A percentile compares a stretch with the other conserved stretches of the same genome.
These are phyloP conservation scores for Arachis monticola DNA, from an alignment of 331 rosid species.

Conservation along the genomic window DNA sequence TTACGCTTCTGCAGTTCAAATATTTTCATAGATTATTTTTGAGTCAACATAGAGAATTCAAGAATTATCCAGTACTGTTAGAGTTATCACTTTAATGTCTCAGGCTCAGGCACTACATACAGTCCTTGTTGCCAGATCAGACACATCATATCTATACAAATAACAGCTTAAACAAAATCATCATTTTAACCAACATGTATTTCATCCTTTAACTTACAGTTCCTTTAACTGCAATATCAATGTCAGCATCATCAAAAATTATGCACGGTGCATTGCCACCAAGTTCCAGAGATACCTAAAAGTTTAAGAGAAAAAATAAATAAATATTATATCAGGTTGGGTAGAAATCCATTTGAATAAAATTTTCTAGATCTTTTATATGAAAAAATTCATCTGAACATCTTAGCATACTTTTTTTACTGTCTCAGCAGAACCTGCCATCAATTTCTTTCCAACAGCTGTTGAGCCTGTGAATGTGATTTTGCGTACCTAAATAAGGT, in stretches of 20 bases:
- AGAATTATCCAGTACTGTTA: conserved; percentile 17
- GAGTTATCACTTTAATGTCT: background rate
- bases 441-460: conserved; percentile 93
- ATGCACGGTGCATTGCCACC: conserved; percentile 99
- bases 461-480: conserved; percentile 98
- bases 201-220: conserved; percentile 63
- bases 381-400: conserved; percentile 30
- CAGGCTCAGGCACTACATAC: background rate
- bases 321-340: background rate
- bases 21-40: background rate
- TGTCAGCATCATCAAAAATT: conserved; percentile 94
- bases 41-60: conserved; percentile 1
- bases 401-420: conserved; percentile 77
- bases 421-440: conserved; percentile 97
- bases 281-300: conserved; percentile 92
- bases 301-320: background rate
- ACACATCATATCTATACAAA: background rate
- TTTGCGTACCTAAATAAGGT: conserved; percentile 79
- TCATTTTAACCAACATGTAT: conserved; percentile 16
- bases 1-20: background rate
- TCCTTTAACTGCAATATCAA: conserved; percentile 95
- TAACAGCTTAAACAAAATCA: conserved; percentile 24
- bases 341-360: conserved; percentile 15
- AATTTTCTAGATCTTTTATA: conserved; percentile 27
- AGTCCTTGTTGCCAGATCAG: conserved; percentile 1